Base-by-base conservation (phyloP, 108 stramenopile genomes). In the Craspedostauros australis region DNA sequence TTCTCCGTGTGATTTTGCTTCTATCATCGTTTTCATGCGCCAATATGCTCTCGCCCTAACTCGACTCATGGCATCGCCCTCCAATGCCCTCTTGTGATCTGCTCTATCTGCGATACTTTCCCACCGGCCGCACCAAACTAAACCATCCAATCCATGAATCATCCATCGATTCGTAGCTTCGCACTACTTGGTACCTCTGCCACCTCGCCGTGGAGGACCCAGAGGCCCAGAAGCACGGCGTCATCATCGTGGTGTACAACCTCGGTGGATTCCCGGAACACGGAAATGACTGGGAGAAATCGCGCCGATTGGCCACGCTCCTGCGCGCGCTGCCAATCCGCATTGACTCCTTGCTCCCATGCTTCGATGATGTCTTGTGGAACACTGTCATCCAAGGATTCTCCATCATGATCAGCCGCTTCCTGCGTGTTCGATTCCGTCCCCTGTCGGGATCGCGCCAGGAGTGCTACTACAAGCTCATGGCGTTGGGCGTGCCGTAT, bases 221-320 rank as follows among this genome's bases (percentile, higher is more conserved):
- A 37, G 45, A 46, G 18, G 56, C 37, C 24, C 63, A 64, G 34
- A 57, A 57, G 16, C 16, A 57, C 0, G 63, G 63, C 15, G 56
- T 64, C 15, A 33, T 49, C 11, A 64, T 57, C 39, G 56, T 64
- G 9, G 63, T 64, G n/a, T 64, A 64, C 36, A 64, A 64, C 21
- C 37, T 49, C 27, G 45, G 63, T 9, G 56, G 56, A 7, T 30
- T 55, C 18, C 61, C 61, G 1, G 52, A 30, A 12, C 24, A 33
- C 14, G 63, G 63, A n/a, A 58, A 39, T 5, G 57, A 64, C 33
- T 64, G 37, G 16, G 63, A 64, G 46, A 64, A 64, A 46, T 64
- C 63, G 20, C 41, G 63, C 11, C 56, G 63, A 21, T 30, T 64
- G 14, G 46, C 42, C 8, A 16, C 38, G 29, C 11, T 64, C 20